Base-by-base conservation (phyloP, 2,329 filamentous ascomycete genomes). In the Camptophora hylomeconis region DNA sequence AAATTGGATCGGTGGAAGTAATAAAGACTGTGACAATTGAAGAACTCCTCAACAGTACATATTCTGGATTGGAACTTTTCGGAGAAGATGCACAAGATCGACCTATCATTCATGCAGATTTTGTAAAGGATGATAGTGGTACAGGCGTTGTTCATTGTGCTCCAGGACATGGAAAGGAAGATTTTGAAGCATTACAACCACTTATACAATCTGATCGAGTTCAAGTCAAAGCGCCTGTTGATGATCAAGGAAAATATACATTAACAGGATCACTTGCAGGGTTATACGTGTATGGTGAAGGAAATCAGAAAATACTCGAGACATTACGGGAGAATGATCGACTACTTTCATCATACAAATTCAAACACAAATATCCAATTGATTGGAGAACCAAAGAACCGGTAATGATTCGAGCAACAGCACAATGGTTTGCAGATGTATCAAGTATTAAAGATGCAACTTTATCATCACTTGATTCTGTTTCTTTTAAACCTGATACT, bases 351-450 rank as follows among this genome's bases (percentile, higher is more conserved):
- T 69, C 68, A 3, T 78, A 92, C 42, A 65, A 64, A 32, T 78
- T 87, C 49, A 67, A 66, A 29, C 89, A 98, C 62, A 95, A 93
- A 53, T 95, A 95, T 50, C 89, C 89, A 0, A 93, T 95, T 44
- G 89, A 98, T 56, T 98, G 89, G 89, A 71, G 89, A 30, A 92
- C 87, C 0, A 98, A 95, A 55, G 67, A 80, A 42, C 89, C 89
- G 1, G 76, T 98, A 27, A 83, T 98, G 35, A 72, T 92, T 18
- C 65, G 89, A 40, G 87, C 89, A 3, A 98, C 92, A 0, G 82
- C 86, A 20, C 89, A 98, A 56, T 98, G 89, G 89, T 98, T 98
- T 49, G 84, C 89, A 7, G 82, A 95, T 52, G 82, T 94, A 2
- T 82, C 68, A 9, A 71, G 67, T 28, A 87, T 95, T 53, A 92